Evolutionary conservation across 805 yeast genomes (phyloP).

Genomic region (Candida maesae): DNA sequence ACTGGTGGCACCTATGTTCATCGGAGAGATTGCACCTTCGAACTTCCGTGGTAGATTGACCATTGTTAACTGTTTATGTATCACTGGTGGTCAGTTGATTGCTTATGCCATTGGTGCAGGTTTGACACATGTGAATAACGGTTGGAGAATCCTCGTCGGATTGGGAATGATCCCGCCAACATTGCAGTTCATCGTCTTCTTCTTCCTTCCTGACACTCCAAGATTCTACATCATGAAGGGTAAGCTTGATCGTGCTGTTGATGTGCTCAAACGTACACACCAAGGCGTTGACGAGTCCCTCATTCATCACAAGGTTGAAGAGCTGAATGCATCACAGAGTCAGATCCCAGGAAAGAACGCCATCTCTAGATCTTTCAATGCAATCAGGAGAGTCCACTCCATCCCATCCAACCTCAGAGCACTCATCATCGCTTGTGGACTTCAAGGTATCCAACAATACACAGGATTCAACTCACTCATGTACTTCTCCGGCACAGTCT

Average conservation of each 20-base stretch:
- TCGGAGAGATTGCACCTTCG: slow-evolving; percentile 88
- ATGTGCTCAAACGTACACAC: slow-evolving; percentile 62
- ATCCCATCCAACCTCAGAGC: slow-evolving; percentile 84
- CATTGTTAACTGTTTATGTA: slow-evolving; percentile 78
- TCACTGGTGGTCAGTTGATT: slow-evolving; percentile 91
- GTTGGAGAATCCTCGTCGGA: slow-evolving; percentile 93
- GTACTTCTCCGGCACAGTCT: slow-evolving; percentile 91
- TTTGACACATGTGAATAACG: slow-evolving; percentile 62
- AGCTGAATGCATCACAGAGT: slow-evolving; percentile 47
- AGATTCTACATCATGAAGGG: slow-evolving; percentile 77
- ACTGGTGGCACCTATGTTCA: slow-evolving; percentile 84
- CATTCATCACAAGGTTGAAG: slow-evolving; percentile 63
- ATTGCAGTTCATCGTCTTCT: slow-evolving; percentile 67
- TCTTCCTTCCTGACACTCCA: slow-evolving; percentile 93
- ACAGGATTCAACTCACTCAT: slow-evolving; percentile 94
- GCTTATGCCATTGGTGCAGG: slow-evolving; percentile 96
- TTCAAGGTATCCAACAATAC: slow-evolving; percentile 95
- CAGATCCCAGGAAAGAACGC: slow-evolving; percentile 44
- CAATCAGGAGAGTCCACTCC: slow-evolving; percentile 57
- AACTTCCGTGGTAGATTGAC: slow-evolving; percentile 87
- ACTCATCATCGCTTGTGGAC: slow-evolving; percentile 79
- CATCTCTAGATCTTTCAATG: slow-evolving; percentile 49
- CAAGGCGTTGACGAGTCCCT: slow-evolving; percentile 55
- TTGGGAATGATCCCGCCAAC: slow-evolving; percentile 83
- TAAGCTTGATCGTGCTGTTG: slow-evolving; percentile 58